These are phyloP conservation scores for Boechera retrofracta DNA, from an alignment of 345 rosid species.

Conservation along the genomic window DNA sequence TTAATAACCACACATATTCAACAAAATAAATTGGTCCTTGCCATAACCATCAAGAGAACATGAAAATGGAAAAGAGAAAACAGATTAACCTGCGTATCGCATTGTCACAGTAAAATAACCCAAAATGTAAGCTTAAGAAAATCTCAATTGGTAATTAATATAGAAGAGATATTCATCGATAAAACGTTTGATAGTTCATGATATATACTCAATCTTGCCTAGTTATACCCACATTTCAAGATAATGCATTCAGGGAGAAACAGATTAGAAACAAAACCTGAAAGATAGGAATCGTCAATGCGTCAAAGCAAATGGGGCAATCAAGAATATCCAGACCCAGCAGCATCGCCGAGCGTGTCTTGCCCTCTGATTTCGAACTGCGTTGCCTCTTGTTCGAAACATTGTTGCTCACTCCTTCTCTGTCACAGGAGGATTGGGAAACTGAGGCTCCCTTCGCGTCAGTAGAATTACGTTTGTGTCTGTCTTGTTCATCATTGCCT, in stretches of 20 bases:
- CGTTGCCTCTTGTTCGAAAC: neutral
- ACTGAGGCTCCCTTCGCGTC: neutral
- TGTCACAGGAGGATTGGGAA: neutral
- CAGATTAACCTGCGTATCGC: neutral
- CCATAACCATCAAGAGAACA: neutral
- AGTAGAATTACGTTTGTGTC: neutral
- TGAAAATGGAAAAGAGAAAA: neutral
- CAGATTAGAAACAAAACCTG: conserved; percentile 1
- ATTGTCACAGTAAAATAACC: conserved; percentile 5
- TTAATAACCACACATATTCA: too few species aligned
- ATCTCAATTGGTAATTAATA: neutral
- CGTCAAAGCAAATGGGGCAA: conserved; percentile 1
- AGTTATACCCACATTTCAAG: neutral
- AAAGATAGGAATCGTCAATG: neutral
- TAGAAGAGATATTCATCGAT: too few species aligned
- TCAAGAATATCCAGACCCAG: neutral
- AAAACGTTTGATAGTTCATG: neutral
- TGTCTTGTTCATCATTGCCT: neutral
- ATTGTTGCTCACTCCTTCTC: neutral
- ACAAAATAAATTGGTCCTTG: too few species aligned
- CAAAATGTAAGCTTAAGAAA: neutral
- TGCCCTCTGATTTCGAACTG: neutral
- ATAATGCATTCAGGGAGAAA: neutral
- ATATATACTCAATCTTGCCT: neutral
- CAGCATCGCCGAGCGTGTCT: neutral